Evolutionary conservation across 148 eudicot species (phyloP).

Genomic region (Nepenthes mirabilis): DNA sequence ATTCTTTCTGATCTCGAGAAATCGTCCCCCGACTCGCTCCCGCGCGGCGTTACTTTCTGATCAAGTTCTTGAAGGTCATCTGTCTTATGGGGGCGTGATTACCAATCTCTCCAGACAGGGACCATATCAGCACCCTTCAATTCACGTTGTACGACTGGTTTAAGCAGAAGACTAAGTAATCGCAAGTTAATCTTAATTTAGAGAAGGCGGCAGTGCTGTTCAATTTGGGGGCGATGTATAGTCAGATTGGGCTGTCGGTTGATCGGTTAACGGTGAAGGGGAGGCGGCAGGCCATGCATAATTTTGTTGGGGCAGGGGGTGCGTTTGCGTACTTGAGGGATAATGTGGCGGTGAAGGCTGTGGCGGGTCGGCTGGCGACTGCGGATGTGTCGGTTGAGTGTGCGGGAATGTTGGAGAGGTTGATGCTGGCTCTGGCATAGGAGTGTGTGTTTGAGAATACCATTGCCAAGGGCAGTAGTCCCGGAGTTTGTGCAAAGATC

Average conservation of each 20-base stretch:
- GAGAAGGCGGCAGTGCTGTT: conserved; percentile 92
- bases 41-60: conserved; percentile 51
- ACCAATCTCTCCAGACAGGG: conserved; percentile 68
- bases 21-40: conserved; percentile 38
- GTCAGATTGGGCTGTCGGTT: conserved; percentile 63
- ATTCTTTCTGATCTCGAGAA: conserved; percentile 52
- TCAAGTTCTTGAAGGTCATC: conserved; percentile 58
- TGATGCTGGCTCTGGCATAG: not conserved
- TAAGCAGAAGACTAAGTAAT: conserved; percentile 51
- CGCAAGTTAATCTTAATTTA: conserved; percentile 66
- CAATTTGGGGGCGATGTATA: conserved; percentile 79
- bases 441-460: conserved; percentile 7
- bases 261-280: conserved; percentile 68
- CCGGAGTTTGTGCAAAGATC: not conserved
- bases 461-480: not conserved
- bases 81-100: conserved; percentile 69
- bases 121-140: conserved; percentile 58
- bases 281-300: conserved; percentile 60
- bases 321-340: conserved; percentile 82
- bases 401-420: conserved; percentile 24
- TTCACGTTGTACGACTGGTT: conserved; percentile 86
- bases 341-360: conserved; percentile 57
- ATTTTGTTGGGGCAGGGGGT: conserved; percentile 68
- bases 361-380: conserved; percentile 47
- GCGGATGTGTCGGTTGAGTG: conserved; percentile 83